Evolutionary conservation across 208 protist species (phyloP).

Genomic region (Crithidia mellificae): DNA sequence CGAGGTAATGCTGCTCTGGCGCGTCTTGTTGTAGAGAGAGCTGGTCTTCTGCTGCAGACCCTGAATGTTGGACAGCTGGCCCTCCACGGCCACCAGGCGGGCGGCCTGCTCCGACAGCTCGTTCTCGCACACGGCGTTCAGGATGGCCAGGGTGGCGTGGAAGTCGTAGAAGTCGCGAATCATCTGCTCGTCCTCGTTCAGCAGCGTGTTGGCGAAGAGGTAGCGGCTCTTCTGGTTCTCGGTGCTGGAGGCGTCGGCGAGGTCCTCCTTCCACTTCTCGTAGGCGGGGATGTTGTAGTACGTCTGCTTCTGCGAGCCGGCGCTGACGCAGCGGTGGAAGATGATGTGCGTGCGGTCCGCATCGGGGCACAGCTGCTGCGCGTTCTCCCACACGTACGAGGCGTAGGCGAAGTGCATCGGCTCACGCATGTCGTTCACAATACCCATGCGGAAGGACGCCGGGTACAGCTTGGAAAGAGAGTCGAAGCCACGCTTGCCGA

Average conservation of each 20-base stretch:
- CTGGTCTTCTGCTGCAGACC: constrained; percentile 82
- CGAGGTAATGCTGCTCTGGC: constrained; percentile 88
- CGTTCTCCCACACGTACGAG: constrained; percentile 82
- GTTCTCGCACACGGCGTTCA: constrained; percentile 89
- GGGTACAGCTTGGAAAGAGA: constrained; percentile 86
- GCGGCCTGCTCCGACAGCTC: constrained; percentile 92
- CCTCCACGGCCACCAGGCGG: constrained; percentile 86
- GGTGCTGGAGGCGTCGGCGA: constrained; percentile 72
- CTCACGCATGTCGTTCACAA: constrained; percentile 91
- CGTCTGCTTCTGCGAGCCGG: constrained; percentile 74
- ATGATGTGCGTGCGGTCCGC: constrained; percentile 76
- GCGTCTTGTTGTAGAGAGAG: constrained; percentile 91
- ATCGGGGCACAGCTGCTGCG: constrained; percentile 49
- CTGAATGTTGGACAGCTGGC: constrained; percentile 89
- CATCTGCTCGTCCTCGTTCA: constrained; percentile 86
- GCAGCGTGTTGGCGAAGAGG: constrained; percentile 82
- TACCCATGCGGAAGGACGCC: constrained; percentile 71
- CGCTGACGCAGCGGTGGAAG: constrained; percentile 87
- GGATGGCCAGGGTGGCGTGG: constrained; percentile 77
- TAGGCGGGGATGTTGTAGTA: constrained; percentile 86
- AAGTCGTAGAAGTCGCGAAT: constrained; percentile 91
- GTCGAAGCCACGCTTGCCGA: constrained; percentile 88
- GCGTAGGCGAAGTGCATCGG: constrained; percentile 89
- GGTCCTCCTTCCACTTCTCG: constrained; percentile 81
- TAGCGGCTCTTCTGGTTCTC: constrained; percentile 89